Evolutionary conservation across 768 basidiomycete species (phyloP).

Genomic region (Kockovaella imperatae): DNA sequence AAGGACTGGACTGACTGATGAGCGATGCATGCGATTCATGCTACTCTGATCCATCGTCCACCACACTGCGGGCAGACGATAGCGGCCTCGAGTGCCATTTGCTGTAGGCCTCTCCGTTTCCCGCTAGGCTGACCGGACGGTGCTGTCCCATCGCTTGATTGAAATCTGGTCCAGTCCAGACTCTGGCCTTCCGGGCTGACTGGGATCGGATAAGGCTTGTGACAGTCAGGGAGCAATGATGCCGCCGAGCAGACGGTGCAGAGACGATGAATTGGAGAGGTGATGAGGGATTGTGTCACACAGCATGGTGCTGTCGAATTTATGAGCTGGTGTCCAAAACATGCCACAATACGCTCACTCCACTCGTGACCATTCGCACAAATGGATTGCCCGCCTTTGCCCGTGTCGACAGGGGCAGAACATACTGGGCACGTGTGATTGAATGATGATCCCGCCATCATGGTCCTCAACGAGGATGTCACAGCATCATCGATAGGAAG

Average conservation of each 20-base stretch:
- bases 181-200: constrained; percentile 11
- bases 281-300: constrained; percentile 25
- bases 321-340: neutral
- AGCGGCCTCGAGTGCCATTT: constrained; percentile 22
- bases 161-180: constrained; percentile 14
- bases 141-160: no score
- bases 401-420: neutral
- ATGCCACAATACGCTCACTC: constrained; percentile 20
- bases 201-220: constrained; percentile 7
- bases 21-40: constrained; percentile 3
- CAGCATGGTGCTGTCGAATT: constrained; percentile 23
- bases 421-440: constrained; percentile 12
- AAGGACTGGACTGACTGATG: neutral
- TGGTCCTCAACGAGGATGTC: no score
- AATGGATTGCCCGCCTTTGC: neutral
- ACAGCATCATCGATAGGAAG: no score
- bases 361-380: constrained; percentile 30
- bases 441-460: neutral
- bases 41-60: constrained; percentile 32
- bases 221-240: constrained; percentile 16
- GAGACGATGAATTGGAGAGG: constrained; percentile 25
- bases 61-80: constrained; percentile 28
- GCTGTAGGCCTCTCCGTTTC: constrained; percentile 5
- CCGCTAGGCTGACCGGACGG: neutral
- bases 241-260: constrained; percentile 31